phyloP scores from a whole-genome alignment of 176 grass and related monocot genomes.

The Saccharum spontaneum region DNA sequence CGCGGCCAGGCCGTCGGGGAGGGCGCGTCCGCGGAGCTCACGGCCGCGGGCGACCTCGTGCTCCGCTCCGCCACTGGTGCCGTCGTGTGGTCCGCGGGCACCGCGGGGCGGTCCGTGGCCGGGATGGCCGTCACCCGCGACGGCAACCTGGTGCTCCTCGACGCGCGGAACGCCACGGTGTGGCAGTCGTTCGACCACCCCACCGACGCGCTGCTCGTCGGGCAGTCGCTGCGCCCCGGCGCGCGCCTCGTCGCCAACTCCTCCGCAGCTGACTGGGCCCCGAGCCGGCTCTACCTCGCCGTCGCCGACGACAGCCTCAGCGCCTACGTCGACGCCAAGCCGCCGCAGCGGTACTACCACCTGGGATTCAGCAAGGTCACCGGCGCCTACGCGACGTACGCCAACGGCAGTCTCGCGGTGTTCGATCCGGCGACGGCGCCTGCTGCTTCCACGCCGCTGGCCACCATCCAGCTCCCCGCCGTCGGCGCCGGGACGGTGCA shows the following conservation, averaged over 20 bases:
- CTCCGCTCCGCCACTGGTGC: constrained; percentile 2
- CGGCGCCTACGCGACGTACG: constrained; percentile 27
- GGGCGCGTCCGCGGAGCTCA: constrained; percentile 27
- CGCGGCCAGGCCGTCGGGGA: constrained; percentile 15
- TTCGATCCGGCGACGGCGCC: not conserved
- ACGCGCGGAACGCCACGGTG: not conserved
- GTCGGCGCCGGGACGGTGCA: constrained; percentile 23
- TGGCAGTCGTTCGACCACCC: constrained; percentile 64
- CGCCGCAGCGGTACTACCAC: constrained; percentile 39
- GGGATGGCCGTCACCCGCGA: constrained; percentile 10
- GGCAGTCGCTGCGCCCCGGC: constrained; percentile 18
- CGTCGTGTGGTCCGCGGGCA: constrained; percentile 28
- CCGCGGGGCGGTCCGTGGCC: constrained; percentile 21
- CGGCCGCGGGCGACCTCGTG: constrained; percentile 2
- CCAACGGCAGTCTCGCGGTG: constrained; percentile 38
- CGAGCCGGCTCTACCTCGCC: constrained; percentile 30
- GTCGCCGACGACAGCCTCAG: constrained; percentile 22
- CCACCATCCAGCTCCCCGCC: constrained; percentile 20
- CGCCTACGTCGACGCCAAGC: constrained; percentile 32
- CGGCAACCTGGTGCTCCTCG: constrained; percentile 50
- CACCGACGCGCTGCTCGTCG: constrained; percentile 44
- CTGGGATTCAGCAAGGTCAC: not conserved
- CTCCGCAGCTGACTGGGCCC: not conserved
- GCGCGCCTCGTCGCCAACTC: constrained; percentile 31
- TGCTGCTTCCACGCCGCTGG: not conserved